phyloP scores from a whole-genome alignment of 2,329 filamentous ascomycete genomes.

The Alternaria sp. region DNA sequence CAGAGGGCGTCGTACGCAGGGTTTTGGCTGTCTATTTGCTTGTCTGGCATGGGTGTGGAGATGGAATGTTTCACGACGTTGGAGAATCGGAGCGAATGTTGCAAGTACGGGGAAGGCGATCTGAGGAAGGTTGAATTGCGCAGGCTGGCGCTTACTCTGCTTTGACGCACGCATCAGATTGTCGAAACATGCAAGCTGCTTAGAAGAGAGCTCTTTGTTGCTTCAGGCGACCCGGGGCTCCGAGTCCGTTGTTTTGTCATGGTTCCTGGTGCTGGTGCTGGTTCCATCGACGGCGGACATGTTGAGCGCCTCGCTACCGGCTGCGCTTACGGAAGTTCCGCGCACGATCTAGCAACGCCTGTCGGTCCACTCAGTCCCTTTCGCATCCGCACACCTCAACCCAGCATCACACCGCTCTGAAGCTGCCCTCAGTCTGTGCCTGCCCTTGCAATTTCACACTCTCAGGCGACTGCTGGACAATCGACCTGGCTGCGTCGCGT shows the following conservation, averaged over 20 bases:
- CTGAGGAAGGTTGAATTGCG: background rate
- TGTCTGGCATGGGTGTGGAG: slow-evolving; percentile 9
- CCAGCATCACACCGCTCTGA: slow-evolving; percentile 25
- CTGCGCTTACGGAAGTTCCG: slow-evolving; percentile 13
- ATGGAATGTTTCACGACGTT: slow-evolving; percentile 8
- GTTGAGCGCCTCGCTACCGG: slow-evolving; percentile 18
- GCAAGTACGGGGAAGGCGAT: background rate
- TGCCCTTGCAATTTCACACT: slow-evolving; percentile 18
- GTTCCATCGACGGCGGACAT: background rate
- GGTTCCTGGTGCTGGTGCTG: slow-evolving; percentile 2
- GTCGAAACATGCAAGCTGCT: background rate
- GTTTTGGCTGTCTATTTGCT: slow-evolving; percentile 8
- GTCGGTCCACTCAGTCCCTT: slow-evolving; percentile 17
- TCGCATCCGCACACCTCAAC: slow-evolving; percentile 20
- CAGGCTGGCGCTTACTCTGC: background rate
- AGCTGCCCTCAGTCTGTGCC: slow-evolving; percentile 17
- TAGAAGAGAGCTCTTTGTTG: background rate
- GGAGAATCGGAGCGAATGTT: background rate
- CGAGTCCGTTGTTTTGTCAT: background rate
- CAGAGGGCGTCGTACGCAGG: background rate
- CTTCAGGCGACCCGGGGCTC: background rate
- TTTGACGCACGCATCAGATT: background rate
- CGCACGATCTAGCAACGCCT: slow-evolving; percentile 8
- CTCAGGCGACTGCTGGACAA: slow-evolving; percentile 13
- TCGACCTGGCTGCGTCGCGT: slow-evolving; percentile 26